Conservation (phyloP, 306 rosid genomes). For the Vicia villosa region DNA sequence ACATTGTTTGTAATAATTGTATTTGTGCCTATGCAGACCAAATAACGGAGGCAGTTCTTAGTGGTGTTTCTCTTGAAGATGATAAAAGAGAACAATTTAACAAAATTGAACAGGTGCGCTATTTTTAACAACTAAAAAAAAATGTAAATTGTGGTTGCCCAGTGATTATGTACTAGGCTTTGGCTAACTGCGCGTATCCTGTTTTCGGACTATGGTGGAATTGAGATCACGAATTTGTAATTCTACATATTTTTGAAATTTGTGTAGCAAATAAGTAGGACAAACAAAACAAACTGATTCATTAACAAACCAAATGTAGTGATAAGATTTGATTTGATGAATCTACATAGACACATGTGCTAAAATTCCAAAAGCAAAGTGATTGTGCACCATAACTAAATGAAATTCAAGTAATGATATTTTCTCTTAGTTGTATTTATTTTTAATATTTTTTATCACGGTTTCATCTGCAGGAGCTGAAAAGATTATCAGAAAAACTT, state of each 20-base stretch:
- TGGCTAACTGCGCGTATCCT: conserved; percentile 12
- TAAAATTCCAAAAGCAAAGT: conserved; percentile 29
- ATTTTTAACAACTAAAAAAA: conserved; percentile 6
- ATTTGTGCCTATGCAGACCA: conserved; percentile 60
- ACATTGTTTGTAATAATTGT: conserved; percentile 41
- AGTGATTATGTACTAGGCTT: conserved; percentile 15
- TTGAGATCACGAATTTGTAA: conserved; percentile 19
- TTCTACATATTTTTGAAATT: no score
- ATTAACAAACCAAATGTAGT: conserved; percentile 1
- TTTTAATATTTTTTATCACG: conserved; percentile 3
- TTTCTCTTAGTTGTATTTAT: background rate
- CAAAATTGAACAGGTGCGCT: conserved; percentile 80
- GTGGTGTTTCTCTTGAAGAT: conserved; percentile 92
- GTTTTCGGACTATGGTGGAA: conserved; percentile 20
- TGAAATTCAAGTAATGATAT: background rate
- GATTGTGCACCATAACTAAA: background rate
- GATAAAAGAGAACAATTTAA: conserved; percentile 79
- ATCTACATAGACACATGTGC: background rate
- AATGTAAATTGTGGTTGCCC: conserved; percentile 2
- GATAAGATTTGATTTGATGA: conserved; percentile 11
- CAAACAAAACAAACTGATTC: conserved; percentile 25
- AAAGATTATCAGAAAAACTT: conserved; percentile 79
- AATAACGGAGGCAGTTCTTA: conserved; percentile 88
- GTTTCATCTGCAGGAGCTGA: conserved; percentile 66
- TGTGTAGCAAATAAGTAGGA: no score